Evolutionary conservation across 2,329 filamentous ascomycete genomes (phyloP), one percentile per base, ranked within the genome.

Genomic region (Pseudohalonectria lignicola): DNA sequence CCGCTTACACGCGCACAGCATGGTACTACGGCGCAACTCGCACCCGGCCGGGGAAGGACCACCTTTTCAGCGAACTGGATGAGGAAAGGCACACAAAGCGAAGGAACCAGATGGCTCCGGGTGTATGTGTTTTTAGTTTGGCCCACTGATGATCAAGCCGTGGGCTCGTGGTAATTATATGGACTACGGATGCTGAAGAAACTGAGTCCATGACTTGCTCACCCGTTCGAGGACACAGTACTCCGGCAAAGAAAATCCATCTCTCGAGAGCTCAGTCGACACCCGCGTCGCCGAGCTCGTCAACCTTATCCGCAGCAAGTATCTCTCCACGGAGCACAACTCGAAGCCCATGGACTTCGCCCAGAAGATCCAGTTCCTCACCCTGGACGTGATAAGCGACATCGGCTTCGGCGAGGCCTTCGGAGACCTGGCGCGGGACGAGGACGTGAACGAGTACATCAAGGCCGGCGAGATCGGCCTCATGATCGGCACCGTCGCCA

Each of bases 221-320:
- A n/a, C n/a, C n/a, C n/a, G n/a, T n/a, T n/a, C n/a, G n/a, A n/a
- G n/a, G n/a, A n/a, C n/a, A n/a, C 25, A 66, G 67, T 74, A 74
- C 46, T 65, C 67, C 3, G 71, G 71, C 26, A 71, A 71, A 45
- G 72, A 75, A 34, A 72, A 71, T 41, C 54, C 59, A 9, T 53
- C 53, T 3, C 50, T 75, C 16, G 71, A 76, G 47, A 43, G 52
- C 10, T 57, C 62, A n/a, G 62, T 77, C 39, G 67, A 76, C 44
- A 45, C 49, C 10, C 61, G 66, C 35, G 54, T 74, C 31, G 47
- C 49, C 40, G 60, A 65, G 28, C 51, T 75, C 4, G 44, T 76
- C 21, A 47, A 59, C 6, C 56, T 75, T 8, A 63, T 76, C 39
- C 59, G 64, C 36, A 48, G 44, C n/a, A 66, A 64, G 41, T 71